Base-by-base conservation (phyloP, 2,329 filamentous ascomycete species). In the Penicillium oxalicum region DNA sequence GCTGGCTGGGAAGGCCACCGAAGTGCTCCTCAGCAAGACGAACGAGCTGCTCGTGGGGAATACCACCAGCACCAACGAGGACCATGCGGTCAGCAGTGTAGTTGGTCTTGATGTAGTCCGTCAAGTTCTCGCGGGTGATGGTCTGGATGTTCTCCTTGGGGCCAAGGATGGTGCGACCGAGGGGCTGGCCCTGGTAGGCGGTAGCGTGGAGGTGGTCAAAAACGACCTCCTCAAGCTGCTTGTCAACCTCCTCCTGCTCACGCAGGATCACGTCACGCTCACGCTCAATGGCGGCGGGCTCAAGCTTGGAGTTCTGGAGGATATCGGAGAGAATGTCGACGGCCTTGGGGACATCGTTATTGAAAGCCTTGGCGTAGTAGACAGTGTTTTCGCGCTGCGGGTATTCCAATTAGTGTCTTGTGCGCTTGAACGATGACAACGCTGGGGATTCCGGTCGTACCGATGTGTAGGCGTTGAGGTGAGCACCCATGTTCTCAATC, bases 81-180 rank as follows among this genome's bases (percentile, higher is more conserved):
- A 98, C 91, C 91, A 98, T 98, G 73, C 94, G 91, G 77, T 98
- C 93, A 59, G 93, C 91, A 50, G 91, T 96, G 82, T 98, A 98
- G 83, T 98, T 98, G 77, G 83, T 93, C 82, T 95, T 95, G 82
- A 98, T 97, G 79, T 98, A 98, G 78, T 87, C 87, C 72, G 80
- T 77, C 61, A 98, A 81, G 74, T 98, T 91, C 65, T 88, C 83
- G 66, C 90, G 86, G 74, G 87, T 86, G 76, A 98, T 98, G 74
- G 86, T 90, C 72, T 90, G 83, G 73, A 98, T 98, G 82, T 98
- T 98, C 80, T 98, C 84, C 76, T 90, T 91, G 61, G 93, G 93
- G 61, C 93, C 93, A 57, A 98, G 83, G 72, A 98, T 98, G 63
- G 93, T 98, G 71, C 93, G 91, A 73, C 93, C 93, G 52, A 98